phyloP scores from a whole-genome alignment of 805 yeast genomes.

The Candida pini region DNA sequence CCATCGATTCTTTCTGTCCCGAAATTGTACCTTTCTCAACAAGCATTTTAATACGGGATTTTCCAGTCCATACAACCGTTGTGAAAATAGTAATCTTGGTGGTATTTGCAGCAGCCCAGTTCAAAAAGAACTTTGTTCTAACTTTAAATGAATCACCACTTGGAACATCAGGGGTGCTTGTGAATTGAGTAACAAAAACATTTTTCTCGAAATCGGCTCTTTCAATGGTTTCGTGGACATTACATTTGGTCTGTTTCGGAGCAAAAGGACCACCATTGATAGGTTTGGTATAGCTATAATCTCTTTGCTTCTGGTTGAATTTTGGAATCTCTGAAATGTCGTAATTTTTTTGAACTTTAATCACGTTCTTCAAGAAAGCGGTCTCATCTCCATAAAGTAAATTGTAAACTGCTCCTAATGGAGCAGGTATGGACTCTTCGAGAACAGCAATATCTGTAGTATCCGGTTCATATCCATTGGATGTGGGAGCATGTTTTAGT shows the following conservation, averaged over 20 bases:
- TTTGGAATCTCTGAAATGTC: slow-evolving; percentile 47
- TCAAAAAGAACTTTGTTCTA: slow-evolving; percentile 48
- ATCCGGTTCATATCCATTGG: slow-evolving; percentile 36
- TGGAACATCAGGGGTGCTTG: slow-evolving; percentile 80
- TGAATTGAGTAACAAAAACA: slow-evolving; percentile 48
- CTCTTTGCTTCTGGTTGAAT: slow-evolving; percentile 35
- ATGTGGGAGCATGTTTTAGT: slow-evolving; percentile 28
- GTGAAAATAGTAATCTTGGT: slow-evolving; percentile 52
- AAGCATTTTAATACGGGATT: slow-evolving; percentile 73
- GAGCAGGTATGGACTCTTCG: slow-evolving; percentile 53
- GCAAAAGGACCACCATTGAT: slow-evolving; percentile 60
- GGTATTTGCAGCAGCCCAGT: slow-evolving; percentile 57
- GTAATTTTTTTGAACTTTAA: slow-evolving; percentile 59
- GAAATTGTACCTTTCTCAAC: slow-evolving; percentile 70
- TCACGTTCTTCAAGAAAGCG: slow-evolving; percentile 35
- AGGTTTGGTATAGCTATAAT: slow-evolving; percentile 58
- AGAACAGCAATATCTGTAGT: slow-evolving; percentile 49
- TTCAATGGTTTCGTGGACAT: slow-evolving; percentile 54
- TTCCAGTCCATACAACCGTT: slow-evolving; percentile 63
- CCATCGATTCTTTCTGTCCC: slow-evolving; percentile 63
- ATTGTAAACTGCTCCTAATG: slow-evolving; percentile 55
- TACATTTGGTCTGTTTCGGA: slow-evolving; percentile 69
- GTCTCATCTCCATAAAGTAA: slow-evolving; percentile 61
- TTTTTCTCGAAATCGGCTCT: slow-evolving; percentile 42
- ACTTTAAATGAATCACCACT: slow-evolving; percentile 66